phyloP scores from a whole-genome alignment of 2,329 filamentous ascomycete genomes.

The Alternaria rosae region DNA sequence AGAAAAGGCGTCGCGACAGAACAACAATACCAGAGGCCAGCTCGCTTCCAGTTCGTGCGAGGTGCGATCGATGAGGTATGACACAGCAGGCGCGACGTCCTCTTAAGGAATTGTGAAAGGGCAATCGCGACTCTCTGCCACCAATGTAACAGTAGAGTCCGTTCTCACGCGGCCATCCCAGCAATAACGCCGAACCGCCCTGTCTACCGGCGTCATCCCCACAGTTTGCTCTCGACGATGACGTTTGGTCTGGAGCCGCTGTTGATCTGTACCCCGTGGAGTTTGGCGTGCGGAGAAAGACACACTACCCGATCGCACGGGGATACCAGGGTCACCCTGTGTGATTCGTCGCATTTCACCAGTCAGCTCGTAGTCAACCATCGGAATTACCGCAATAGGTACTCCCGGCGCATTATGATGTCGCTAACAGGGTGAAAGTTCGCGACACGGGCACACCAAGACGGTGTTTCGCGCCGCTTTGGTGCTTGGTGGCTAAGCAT shows the following conservation, averaged over 20 bases:
- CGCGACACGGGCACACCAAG: slow-evolving; percentile 1
- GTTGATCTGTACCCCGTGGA: slow-evolving; percentile 18
- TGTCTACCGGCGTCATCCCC: slow-evolving; percentile 18
- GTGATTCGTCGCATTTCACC: slow-evolving; percentile 5
- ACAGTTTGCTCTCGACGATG: slow-evolving; percentile 16
- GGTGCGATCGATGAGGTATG: background rate
- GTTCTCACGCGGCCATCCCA: slow-evolving; percentile 7
- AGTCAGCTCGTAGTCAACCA: background rate
- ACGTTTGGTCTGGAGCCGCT: slow-evolving; percentile 24
- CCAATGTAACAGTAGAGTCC: slow-evolving; percentile 14
- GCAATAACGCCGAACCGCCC: slow-evolving; percentile 12
- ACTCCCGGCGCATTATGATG: slow-evolving; percentile 11
- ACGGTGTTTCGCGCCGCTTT: background rate
- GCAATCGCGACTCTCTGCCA: background rate
- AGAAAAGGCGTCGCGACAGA: background rate
- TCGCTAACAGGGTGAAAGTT: slow-evolving; percentile 1
- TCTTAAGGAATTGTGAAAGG: slow-evolving; percentile 7
- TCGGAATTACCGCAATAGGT: slow-evolving; percentile 7
- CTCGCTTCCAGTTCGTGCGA: background rate
- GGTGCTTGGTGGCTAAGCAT: slow-evolving; percentile 1
- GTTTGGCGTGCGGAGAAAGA: slow-evolving; percentile 25
- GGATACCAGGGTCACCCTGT: background rate
- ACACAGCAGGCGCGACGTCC: slow-evolving; percentile 8
- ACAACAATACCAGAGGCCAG: slow-evolving; percentile 2
- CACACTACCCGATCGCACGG: slow-evolving; percentile 10